Base-by-base conservation (phyloP, 768 basidiomycete species). In the Panellus pusillus region DNA sequence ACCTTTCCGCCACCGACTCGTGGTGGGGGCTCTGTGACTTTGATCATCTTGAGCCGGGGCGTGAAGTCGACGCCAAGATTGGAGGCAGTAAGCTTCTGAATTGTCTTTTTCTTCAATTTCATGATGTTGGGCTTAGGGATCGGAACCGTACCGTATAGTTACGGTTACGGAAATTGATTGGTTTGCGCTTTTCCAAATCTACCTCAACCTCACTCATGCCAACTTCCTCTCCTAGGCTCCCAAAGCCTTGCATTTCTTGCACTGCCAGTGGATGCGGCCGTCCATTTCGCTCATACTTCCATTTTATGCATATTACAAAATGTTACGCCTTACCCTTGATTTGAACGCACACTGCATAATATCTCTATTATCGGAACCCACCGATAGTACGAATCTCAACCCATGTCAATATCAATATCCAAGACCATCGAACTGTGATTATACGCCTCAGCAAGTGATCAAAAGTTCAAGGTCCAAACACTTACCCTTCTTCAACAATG, bases 41-140 rank as follows among this genome's bases (percentile, higher is more conserved):
- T 91, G 65, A 98, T 63, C 0, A 85, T 92, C 74, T 97, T 91
- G 24, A 98, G 73, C 29, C 82, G 78, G 14, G 93, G 93, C 0
- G 83, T 80, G 48, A 92, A 80, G 73, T 98, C 93, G 19, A 98
- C 75, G 7, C 85, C 84, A 18, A 98, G 83, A 61, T 94, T 92
- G 19, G 77, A 75, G 1, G 93, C 78, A 13, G 81, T 82, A 47
- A 97, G 64, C 65, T 91, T 93, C 72, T 95, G 87, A 38, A 98
- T 72, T 13, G 89, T 87, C 75, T 99, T 99, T 81, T 98, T 99
- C 80, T 98, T 98, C n/a, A 97, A 97, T 72, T 96, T 95, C 92
- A 96, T 96, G 71, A 96, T 96, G 63, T 93, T 94, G 4, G 93
- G 93, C 55, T 32, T 7, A 32, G n/a, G n/a, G 13, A 32, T 32